phyloP scores from a whole-genome alignment of 2,329 filamentous ascomycete genomes.

The Plectosphaerella plurivora region DNA sequence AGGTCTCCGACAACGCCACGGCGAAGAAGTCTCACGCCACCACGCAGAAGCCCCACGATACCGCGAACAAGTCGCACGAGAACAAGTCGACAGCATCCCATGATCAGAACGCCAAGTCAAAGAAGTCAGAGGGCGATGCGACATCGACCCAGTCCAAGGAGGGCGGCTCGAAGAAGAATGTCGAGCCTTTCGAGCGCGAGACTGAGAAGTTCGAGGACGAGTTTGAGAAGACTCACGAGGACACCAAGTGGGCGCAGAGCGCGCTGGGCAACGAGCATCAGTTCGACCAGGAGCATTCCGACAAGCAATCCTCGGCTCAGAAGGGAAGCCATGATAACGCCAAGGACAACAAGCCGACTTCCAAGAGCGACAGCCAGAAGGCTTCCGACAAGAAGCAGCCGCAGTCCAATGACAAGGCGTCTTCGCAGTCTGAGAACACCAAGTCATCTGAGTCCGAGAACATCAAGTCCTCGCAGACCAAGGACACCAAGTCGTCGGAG shows the following conservation, averaged over 20 bases:
- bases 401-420: not conserved
- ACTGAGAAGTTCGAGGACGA: not conserved
- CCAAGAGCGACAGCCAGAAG: not conserved
- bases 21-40: not conserved
- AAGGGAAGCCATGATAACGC: not conserved
- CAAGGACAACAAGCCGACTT: not conserved
- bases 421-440: too few species aligned
- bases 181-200: not conserved
- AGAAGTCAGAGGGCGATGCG: too few species aligned
- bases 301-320: not conserved
- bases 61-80: too few species aligned
- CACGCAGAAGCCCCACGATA: not conserved
- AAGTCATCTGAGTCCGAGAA: too few species aligned
- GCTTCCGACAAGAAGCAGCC: not conserved
- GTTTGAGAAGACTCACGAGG: not conserved
- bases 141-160: too few species aligned
- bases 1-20: not conserved
- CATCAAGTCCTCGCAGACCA: not conserved
- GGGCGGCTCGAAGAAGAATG: not conserved
- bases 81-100: too few species aligned
- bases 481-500: not conserved
- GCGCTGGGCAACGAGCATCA: not conserved
- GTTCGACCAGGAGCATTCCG: not conserved
- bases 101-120: too few species aligned
- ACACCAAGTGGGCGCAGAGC: not conserved